Conservation (phyloP, 306 rosid species). For the Astragalus glycyphyllos region DNA sequence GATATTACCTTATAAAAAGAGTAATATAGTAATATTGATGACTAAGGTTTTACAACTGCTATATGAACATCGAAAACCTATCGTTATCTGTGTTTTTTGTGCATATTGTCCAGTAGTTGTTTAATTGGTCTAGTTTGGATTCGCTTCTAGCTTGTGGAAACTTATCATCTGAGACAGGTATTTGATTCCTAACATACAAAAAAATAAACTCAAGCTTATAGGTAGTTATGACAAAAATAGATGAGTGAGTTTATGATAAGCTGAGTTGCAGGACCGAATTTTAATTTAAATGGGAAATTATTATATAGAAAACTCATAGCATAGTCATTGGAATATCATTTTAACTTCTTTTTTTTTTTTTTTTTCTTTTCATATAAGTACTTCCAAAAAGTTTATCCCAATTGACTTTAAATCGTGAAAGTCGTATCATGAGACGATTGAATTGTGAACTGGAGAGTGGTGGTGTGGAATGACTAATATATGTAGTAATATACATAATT, state of each 20-base stretch:
- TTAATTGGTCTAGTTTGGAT: conserved; percentile 18
- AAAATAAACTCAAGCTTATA: neutral
- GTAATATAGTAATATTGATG: too few relatives aligned
- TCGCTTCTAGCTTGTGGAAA: neutral
- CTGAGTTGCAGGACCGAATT: neutral
- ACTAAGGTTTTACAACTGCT: too few relatives aligned
- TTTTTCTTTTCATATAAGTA: too few relatives aligned
- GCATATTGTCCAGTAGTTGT: conserved; percentile 16
- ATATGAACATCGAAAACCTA: neutral
- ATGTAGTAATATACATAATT: neutral
- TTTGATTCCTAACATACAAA: neutral
- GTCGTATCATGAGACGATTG: too few relatives aligned
- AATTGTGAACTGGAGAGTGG: too few relatives aligned
- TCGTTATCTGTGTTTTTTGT: neutral
- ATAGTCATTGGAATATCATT: neutral
- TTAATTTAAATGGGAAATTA: neutral
- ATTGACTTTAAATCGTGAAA: too few relatives aligned
- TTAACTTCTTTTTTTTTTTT: neutral
- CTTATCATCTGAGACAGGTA: neutral
- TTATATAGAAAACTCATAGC: neutral
- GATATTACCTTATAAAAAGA: too few relatives aligned
- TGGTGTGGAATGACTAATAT: neutral
- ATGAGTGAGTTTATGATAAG: neutral
- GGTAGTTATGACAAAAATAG: neutral
- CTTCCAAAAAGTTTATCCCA: neutral